A percentile compares a stretch with the other conserved stretches of the same genome.
Conservation (phyloP, 345 rosid genomes). For the Raphanus sativus region DNA sequence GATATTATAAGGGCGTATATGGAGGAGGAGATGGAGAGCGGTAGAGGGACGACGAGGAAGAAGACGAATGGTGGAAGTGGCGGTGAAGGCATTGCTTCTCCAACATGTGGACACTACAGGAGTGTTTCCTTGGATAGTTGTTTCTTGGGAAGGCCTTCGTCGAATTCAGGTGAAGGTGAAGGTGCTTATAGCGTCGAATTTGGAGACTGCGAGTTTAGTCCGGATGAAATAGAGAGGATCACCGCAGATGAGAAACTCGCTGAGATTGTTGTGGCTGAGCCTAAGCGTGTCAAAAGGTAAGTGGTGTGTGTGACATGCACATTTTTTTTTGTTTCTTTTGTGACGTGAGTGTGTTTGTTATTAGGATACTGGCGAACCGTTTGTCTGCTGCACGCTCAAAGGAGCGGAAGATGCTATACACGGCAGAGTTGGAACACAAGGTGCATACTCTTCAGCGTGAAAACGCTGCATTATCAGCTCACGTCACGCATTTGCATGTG, state of each 20-base stretch:
- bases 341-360: slow-evolving; percentile 26
- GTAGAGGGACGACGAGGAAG: slow-evolving; percentile 52
- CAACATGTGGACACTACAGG: slow-evolving; percentile 50
- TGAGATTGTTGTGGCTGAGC: slow-evolving; percentile 63
- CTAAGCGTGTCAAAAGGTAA: slow-evolving; percentile 57
- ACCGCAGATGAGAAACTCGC: slow-evolving; percentile 73
- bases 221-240: slow-evolving; percentile 66
- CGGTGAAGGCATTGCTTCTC: slow-evolving; percentile 50
- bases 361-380: slow-evolving; percentile 86
- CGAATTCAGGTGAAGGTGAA: slow-evolving; percentile 47
- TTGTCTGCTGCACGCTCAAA: slow-evolving; percentile 86
- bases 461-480: slow-evolving; percentile 76
- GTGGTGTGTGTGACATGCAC: neutral
- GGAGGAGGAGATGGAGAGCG: slow-evolving; percentile 47
- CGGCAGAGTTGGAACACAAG: slow-evolving; percentile 72
- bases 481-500: slow-evolving; percentile 75
- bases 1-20: slow-evolving; percentile 64
- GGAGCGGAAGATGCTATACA: slow-evolving; percentile 72
- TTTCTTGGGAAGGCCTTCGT: slow-evolving; percentile 39
- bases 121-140: slow-evolving; percentile 78
- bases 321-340: neutral
- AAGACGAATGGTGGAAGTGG: slow-evolving; percentile 57
- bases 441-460: slow-evolving; percentile 84
- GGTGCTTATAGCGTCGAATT: slow-evolving; percentile 42
- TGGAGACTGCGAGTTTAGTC: slow-evolving; percentile 61